Evolutionary conservation across 1,284 basidiomycete species (phyloP), one percentile per base, ranked within the genome.

Genomic region (Cutaneotrichosporon sp.): DNA sequence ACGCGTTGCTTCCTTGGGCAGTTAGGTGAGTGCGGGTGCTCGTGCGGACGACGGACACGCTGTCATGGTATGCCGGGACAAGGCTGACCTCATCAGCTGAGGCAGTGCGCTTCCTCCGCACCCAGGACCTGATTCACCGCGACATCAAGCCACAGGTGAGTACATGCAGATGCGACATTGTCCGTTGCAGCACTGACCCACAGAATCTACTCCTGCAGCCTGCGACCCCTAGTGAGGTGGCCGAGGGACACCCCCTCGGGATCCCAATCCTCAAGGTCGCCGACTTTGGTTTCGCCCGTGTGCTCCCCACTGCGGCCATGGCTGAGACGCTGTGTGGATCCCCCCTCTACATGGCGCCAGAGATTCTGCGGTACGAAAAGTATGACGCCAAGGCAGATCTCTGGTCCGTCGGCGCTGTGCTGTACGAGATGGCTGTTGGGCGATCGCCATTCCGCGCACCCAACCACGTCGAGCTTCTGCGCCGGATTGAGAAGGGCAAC

Each of bases 341-440:
- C 22, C 95, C 97, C 51, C 81, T 99, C 33, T 99, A 99, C 81
- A 99, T 99, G 95, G 95, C 97, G 0, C 95, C 95, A 0, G 95
- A 99, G 80, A 99, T 99, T 67, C 82, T 99, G 20, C 87, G 92
- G 22, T 97, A 97, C 77, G 91, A 99, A 81, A 97, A 95, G 79
- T 98, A 99, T 79, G 94, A 97, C 76, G 94, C 94, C 25, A 97
- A 95, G 76, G 95, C 92, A 1, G 95, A 99, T 75, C 83, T 99
- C 1, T 99, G 95, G 95, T 95, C 92, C 7, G 92, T 98, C 33
- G 97, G 95, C 8, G 94, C 97, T 0, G 95, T 99, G 3, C 82
- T 98, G 1, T 99, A 89, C 79, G 97, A 99, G 79, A 98, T 97
- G 89, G 84, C 87, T 20, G 89, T 94, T 24, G 95, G 95, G 3